A percentile compares a stretch with the other conserved stretches of the same genome.
Conservation (phyloP, 192 early-diverging fungal species). For the Umbelopsis isabellina region DNA sequence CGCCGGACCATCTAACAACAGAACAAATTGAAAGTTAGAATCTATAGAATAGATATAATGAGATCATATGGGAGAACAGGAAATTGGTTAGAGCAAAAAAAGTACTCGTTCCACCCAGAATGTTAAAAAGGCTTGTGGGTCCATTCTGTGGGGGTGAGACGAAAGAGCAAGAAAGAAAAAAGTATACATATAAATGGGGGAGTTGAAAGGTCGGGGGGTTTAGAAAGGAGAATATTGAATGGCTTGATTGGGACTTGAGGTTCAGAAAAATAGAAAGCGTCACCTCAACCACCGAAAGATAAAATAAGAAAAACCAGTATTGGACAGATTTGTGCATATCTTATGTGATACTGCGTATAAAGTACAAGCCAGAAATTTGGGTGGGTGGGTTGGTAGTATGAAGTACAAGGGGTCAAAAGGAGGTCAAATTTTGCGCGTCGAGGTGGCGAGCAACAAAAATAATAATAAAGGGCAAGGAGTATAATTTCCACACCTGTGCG, state of each 20-base stretch:
- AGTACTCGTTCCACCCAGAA: neutral
- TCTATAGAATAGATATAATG: neutral
- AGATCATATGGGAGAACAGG: neutral
- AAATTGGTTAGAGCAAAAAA: constrained; percentile 1
- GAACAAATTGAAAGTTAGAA: neutral
- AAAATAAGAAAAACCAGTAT: constrained; percentile 22
- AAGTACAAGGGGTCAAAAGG: constrained; percentile 12
- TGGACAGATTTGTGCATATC: neutral
- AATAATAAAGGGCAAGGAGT: constrained; percentile 17
- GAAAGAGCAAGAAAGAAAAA: neutral
- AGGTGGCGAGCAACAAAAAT: constrained; percentile 10
- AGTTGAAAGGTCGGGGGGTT: neutral
- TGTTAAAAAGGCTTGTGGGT: constrained; percentile 17
- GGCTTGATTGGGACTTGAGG: too few relatives aligned
- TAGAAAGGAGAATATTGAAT: too few relatives aligned
- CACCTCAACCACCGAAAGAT: neutral
- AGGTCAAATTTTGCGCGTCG: neutral
- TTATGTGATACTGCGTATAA: neutral
- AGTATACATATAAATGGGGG: neutral
- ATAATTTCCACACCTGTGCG: neutral
- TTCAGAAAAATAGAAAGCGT: neutral
- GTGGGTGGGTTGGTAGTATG: neutral
- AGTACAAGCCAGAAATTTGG: neutral
- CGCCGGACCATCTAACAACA: constrained; percentile 28
- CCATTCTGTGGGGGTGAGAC: constrained; percentile 6